phyloP scores from a whole-genome alignment of 805 yeast genomes.

The Kuraishia piskuri region DNA sequence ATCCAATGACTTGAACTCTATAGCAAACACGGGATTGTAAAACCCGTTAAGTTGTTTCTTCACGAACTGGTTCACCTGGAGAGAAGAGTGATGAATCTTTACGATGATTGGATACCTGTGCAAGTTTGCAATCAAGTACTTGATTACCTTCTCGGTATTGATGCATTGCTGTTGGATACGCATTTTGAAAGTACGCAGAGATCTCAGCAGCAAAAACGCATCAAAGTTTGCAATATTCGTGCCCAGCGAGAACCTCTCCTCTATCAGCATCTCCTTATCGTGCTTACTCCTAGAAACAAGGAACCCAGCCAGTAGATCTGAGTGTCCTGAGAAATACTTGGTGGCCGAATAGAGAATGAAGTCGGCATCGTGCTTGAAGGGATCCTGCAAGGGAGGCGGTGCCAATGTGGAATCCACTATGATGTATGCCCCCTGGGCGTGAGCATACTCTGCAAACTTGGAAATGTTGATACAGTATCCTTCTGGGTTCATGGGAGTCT shows the following conservation, averaged over 20 bases:
- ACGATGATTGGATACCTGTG: slow-evolving; percentile 24
- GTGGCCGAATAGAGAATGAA: slow-evolving; percentile 47
- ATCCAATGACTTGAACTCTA: slow-evolving; percentile 25
- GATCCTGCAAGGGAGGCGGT: slow-evolving; percentile 47
- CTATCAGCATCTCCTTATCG: slow-evolving; percentile 23
- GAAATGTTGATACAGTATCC: slow-evolving; percentile 34
- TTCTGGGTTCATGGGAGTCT: slow-evolving; percentile 48
- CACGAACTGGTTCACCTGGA: slow-evolving; percentile 29
- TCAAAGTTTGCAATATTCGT: slow-evolving; percentile 46
- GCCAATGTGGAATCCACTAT: slow-evolving; percentile 48
- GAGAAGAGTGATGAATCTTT: slow-evolving; percentile 32
- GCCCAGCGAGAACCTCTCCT: slow-evolving; percentile 36
- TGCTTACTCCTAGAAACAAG: slow-evolving; percentile 30
- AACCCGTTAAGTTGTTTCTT: slow-evolving; percentile 31
- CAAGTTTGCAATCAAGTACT: slow-evolving; percentile 26
- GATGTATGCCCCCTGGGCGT: slow-evolving; percentile 31
- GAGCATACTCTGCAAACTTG: slow-evolving; percentile 34
- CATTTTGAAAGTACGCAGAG: slow-evolving; percentile 42
- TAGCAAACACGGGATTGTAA: slow-evolving; percentile 39
- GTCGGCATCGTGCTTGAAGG: slow-evolving; percentile 44
- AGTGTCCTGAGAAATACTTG: slow-evolving; percentile 47
- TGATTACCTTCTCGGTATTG: slow-evolving; percentile 32
- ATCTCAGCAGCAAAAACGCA: slow-evolving; percentile 35
- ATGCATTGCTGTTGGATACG: slow-evolving; percentile 38
- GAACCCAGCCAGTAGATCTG: slow-evolving; percentile 45